Conservation (phyloP, 192 early-diverging fungal species). For the Podila minutissima region DNA sequence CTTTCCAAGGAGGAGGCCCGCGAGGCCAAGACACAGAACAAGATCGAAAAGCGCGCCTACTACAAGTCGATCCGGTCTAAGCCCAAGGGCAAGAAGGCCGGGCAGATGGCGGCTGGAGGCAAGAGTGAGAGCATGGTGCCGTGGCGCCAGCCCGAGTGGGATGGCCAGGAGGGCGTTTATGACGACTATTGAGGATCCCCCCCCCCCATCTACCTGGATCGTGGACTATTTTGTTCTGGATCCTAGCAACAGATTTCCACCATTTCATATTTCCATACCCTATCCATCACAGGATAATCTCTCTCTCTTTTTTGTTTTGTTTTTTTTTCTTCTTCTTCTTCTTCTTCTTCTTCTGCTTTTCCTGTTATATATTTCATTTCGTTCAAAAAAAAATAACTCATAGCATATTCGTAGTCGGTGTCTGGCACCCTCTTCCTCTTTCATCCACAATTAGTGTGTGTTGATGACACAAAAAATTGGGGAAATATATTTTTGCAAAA, state of each 20-base stretch:
- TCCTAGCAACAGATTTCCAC: too few species aligned
- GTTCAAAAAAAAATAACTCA: not conserved
- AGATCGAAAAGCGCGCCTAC: constrained; percentile 36
- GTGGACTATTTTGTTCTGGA: too few species aligned
- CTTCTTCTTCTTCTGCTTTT: too few species aligned
- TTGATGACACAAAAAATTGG: too few species aligned
- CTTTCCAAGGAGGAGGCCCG: constrained; percentile 7
- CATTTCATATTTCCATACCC: too few species aligned
- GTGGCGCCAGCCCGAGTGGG: constrained; percentile 39
- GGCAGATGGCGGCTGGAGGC: constrained; percentile 28
- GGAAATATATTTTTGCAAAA: too few species aligned
- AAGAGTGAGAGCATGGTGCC: constrained; percentile 17
- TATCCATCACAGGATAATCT: too few species aligned
- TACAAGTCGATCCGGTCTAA: constrained; percentile 49
- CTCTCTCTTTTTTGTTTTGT: too few species aligned
- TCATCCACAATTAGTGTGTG: too few species aligned
- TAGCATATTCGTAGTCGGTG: not conserved
- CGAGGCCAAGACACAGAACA: constrained; percentile 31
- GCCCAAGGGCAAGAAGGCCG: constrained; percentile 46
- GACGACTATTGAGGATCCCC: constrained; percentile 3
- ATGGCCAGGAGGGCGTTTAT: not conserved
- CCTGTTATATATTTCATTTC: not conserved
- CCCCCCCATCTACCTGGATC: not conserved
- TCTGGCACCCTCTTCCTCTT: too few species aligned
- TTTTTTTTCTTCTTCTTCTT: too few species aligned